These are phyloP conservation scores for Apiospora phragmitis DNA, from an alignment of 2,329 filamentous ascomycete species.

Conservation along the genomic window DNA sequence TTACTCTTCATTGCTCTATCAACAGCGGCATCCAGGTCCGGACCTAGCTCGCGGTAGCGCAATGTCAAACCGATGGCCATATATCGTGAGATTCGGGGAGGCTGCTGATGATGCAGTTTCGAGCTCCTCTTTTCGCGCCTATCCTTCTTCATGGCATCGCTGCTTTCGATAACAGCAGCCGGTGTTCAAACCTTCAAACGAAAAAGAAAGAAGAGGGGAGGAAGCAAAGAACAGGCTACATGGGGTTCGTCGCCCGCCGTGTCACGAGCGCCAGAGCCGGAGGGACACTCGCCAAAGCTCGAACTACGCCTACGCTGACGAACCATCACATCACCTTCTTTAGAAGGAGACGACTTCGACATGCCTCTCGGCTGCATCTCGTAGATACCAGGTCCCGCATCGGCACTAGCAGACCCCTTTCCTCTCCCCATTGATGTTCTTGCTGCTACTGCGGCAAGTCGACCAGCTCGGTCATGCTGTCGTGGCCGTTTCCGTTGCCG, in stretches of 20 bases:
- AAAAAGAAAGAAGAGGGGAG: neutral
- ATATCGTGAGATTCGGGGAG: conserved; percentile 16
- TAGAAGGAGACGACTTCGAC: conserved; percentile 15
- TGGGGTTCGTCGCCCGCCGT: neutral
- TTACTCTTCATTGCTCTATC: neutral
- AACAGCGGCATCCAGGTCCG: neutral
- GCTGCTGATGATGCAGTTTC: conserved; percentile 9
- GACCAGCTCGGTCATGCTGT: neutral
- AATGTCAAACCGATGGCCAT: conserved; percentile 20
- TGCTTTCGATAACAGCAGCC: no score
- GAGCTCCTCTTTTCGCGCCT: neutral
- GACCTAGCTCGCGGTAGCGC: neutral
- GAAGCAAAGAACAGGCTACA: neutral
- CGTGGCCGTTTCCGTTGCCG: neutral
- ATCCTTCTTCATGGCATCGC: no score
- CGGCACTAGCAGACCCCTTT: conserved; percentile 7
- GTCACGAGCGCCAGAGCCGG: conserved; percentile 17
- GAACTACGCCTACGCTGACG: conserved; percentile 49
- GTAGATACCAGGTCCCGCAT: conserved; percentile 36
- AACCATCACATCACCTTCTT: conserved; percentile 24
- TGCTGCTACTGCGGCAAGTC: neutral
- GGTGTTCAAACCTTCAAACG: neutral
- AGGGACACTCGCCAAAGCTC: conserved; percentile 32
- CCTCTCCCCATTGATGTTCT: neutral
- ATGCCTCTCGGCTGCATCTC: conserved; percentile 44